A percentile compares a stretch with the other conserved stretches of the same genome.
Conservation (phyloP, 306 rosid species). For the Corylus heterophylla region DNA sequence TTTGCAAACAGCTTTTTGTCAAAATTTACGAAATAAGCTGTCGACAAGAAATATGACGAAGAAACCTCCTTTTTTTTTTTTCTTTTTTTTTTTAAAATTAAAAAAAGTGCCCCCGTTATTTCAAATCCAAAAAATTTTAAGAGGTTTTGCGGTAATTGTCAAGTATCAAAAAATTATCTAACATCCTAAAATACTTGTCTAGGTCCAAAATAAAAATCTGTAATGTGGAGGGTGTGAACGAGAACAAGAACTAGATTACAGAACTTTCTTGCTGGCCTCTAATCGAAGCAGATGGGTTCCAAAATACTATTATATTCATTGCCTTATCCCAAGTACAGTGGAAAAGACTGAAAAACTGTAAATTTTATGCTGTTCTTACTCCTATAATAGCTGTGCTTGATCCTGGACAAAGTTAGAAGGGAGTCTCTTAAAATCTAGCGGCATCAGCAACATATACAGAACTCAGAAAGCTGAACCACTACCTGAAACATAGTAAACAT, state of each 20-base stretch:
- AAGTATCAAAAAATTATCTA: background rate
- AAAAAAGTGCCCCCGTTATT: too few relatives aligned
- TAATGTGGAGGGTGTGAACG: background rate
- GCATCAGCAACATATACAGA: conserved; percentile 27
- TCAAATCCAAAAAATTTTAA: too few relatives aligned
- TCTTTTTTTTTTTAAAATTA: too few relatives aligned
- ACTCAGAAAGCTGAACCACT: conserved; percentile 4
- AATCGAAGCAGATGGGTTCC: background rate
- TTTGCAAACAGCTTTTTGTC: too few relatives aligned
- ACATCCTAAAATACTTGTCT: background rate
- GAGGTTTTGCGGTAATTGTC: background rate
- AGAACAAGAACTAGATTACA: background rate
- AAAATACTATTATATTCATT: background rate
- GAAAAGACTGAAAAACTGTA: background rate
- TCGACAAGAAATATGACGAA: too few relatives aligned
- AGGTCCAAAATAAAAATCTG: background rate
- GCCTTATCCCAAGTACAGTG: background rate
- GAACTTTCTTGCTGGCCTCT: background rate
- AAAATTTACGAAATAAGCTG: too few relatives aligned
- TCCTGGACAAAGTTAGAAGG: background rate
- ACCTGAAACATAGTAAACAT: conserved; percentile 4
- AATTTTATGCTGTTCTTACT: background rate
- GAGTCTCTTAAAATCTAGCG: conserved; percentile 13
- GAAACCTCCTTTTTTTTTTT: too few relatives aligned
- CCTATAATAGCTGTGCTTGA: background rate